Percentiles rank a stretch among this genome's conserved stretches.
These are phyloP conservation scores for Hygrocybe punicea DNA, from an alignment of 768 basidiomycete genomes.

Conservation along the genomic window DNA sequence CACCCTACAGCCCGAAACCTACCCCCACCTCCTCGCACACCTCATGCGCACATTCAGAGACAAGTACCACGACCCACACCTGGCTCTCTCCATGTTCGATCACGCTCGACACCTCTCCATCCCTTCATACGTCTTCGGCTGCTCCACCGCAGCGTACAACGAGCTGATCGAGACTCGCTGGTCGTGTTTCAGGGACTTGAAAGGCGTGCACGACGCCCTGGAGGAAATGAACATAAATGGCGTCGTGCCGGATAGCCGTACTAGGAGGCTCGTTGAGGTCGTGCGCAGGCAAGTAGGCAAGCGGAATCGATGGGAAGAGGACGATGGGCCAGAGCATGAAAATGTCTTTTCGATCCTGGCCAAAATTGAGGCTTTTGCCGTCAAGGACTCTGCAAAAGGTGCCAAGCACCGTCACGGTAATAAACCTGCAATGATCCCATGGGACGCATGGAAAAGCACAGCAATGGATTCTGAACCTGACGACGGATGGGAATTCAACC, in stretches of 20 bases:
- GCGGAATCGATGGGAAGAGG: constrained; percentile 51
- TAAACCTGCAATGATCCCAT: constrained; percentile 12
- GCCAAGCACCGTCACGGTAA: not conserved
- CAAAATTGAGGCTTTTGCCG: constrained; percentile 46
- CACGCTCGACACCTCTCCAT: constrained; percentile 72
- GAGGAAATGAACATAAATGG: constrained; percentile 83
- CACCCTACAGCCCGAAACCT: constrained; percentile 57
- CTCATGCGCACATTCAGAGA: constrained; percentile 79
- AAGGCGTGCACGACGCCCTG: constrained; percentile 66
- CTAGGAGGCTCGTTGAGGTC: constrained; percentile 57
- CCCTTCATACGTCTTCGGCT: constrained; percentile 84
- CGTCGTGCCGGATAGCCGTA: constrained; percentile 59
- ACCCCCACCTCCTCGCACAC: constrained; percentile 70
- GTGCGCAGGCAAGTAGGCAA: constrained; percentile 62
- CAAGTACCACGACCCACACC: constrained; percentile 72
- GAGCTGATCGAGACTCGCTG: constrained; percentile 85
- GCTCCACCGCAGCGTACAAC: constrained; percentile 84
- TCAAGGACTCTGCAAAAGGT: not conserved
- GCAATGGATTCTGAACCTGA: constrained; percentile 26
- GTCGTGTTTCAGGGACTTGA: constrained; percentile 77
- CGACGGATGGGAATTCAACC: constrained; percentile 50
- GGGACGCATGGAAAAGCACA: constrained; percentile 50
- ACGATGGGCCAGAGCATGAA: constrained; percentile 39
- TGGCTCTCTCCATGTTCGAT: constrained; percentile 79
- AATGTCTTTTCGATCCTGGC: constrained; percentile 51